phyloP scores from a whole-genome alignment of 2,329 filamentous ascomycete genomes.

The Colletotrichum brevisporum region DNA sequence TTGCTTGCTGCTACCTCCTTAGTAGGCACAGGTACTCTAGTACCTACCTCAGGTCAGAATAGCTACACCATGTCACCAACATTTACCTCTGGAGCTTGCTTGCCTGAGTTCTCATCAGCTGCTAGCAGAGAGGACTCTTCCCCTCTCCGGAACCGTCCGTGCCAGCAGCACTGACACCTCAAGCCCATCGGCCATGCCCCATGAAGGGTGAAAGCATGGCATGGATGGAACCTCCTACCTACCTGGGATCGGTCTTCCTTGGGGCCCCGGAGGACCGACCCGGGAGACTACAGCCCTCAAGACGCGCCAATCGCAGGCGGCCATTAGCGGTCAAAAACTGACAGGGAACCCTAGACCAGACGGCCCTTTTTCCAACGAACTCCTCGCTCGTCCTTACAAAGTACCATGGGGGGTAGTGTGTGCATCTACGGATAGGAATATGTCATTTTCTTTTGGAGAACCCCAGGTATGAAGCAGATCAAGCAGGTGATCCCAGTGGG shows the following conservation, averaged over 20 bases:
- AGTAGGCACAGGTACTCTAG: too few species aligned
- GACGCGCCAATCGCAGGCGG: slow-evolving; percentile 33
- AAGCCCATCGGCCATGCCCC: background rate
- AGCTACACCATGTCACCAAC: too few species aligned
- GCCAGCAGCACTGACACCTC: slow-evolving; percentile 32
- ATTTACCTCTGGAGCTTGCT: background rate
- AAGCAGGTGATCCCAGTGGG: background rate
- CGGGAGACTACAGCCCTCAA: slow-evolving; percentile 21
- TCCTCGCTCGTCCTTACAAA: slow-evolving; percentile 26
- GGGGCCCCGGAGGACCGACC: slow-evolving; percentile 19
- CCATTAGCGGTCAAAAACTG: slow-evolving; percentile 22
- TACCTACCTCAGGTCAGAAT: too few species aligned
- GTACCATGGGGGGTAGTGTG: background rate
- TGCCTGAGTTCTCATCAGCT: slow-evolving; percentile 10
- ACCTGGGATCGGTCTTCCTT: slow-evolving; percentile 13
- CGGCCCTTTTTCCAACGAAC: slow-evolving; percentile 25
- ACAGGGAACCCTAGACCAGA: slow-evolving; percentile 30
- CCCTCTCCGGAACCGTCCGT: slow-evolving; percentile 18
- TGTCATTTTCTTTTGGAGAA: slow-evolving; percentile 31
- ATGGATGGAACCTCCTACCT: slow-evolving; percentile 6
- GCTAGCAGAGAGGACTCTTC: slow-evolving; percentile 3
- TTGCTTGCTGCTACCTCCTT: too few species aligned
- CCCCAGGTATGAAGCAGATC: slow-evolving; percentile 8
- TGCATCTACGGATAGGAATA: too few species aligned
- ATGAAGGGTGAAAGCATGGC: slow-evolving; percentile 5